Conservation (phyloP, 2,329 filamentous ascomycete genomes). For the Pseudovirgaria hyperparasitica region DNA sequence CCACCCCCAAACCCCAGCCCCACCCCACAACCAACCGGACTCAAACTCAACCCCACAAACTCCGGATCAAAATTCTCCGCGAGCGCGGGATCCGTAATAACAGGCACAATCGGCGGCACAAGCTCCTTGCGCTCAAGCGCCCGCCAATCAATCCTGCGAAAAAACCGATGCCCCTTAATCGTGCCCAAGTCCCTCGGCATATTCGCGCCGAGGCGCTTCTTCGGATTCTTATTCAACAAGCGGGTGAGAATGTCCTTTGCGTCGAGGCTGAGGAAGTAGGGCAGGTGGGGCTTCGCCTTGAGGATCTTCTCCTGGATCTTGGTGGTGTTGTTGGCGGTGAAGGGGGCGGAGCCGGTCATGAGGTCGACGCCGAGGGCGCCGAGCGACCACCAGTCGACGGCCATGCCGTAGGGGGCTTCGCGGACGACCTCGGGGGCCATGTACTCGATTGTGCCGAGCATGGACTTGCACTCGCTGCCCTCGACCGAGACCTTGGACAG, state of each 20-base stretch:
- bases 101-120: slow-evolving; percentile 77
- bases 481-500: slow-evolving; percentile 84
- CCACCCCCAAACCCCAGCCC: slow-evolving; percentile 9
- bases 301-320: slow-evolving; percentile 96
- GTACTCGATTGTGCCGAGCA: slow-evolving; percentile 93
- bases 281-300: slow-evolving; percentile 77
- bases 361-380: slow-evolving; percentile 87
- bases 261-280: slow-evolving; percentile 82
- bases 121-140: slow-evolving; percentile 70
- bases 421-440: slow-evolving; percentile 95
- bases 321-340: slow-evolving; percentile 77
- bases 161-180: slow-evolving; percentile 91
- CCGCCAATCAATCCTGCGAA: slow-evolving; percentile 92
- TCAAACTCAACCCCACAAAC: slow-evolving; percentile 77
- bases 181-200: slow-evolving; percentile 78
- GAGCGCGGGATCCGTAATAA: slow-evolving; percentile 89
- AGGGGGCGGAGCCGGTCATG: slow-evolving; percentile 84
- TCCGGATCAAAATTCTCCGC: slow-evolving; percentile 94
- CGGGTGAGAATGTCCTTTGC: slow-evolving; percentile 89
- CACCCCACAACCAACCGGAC: slow-evolving; percentile 41
- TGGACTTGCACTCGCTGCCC: slow-evolving; percentile 64
- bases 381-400: slow-evolving; percentile 98
- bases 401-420: slow-evolving; percentile 80
- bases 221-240: slow-evolving; percentile 81
- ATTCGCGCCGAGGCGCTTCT: slow-evolving; percentile 74